Evolutionary conservation across 2,329 filamentous ascomycete species (phyloP).

Genomic region (Endocalyx cinctus): DNA sequence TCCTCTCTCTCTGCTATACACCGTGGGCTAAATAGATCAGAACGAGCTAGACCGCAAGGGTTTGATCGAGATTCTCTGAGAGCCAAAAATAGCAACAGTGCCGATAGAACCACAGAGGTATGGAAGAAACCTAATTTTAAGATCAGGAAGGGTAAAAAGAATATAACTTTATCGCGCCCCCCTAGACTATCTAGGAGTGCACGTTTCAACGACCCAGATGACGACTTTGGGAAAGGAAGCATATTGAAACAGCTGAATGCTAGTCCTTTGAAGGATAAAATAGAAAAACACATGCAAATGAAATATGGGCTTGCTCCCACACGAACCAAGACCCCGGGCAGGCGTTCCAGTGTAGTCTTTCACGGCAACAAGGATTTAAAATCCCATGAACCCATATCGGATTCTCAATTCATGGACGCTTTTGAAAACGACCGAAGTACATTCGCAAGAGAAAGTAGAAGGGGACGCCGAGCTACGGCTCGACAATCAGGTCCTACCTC

Average conservation of each 20-base stretch:
- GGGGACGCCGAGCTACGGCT: too few relatives aligned
- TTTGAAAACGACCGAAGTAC: too few relatives aligned
- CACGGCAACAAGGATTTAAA: too few relatives aligned
- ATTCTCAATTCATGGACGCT: too few relatives aligned
- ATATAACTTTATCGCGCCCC: constrained; percentile 40
- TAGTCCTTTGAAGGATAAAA: constrained; percentile 33
- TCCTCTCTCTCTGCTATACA: constrained; percentile 67
- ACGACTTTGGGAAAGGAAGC: constrained; percentile 49
- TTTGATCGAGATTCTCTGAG: constrained; percentile 23
- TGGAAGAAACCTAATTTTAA: constrained; percentile 25
- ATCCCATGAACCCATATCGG: too few relatives aligned
- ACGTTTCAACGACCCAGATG: constrained; percentile 48
- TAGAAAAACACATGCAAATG: too few relatives aligned
- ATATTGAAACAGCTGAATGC: constrained; percentile 51
- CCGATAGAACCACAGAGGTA: constrained; percentile 6
- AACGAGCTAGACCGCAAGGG: constrained; percentile 29
- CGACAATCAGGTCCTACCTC: too few relatives aligned
- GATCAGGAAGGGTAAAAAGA: constrained; percentile 46
- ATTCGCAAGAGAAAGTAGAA: too few relatives aligned
- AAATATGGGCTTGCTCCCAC: too few relatives aligned
- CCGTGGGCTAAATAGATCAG: constrained; percentile 51
- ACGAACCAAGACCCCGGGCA: too few relatives aligned
- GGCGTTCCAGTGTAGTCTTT: too few relatives aligned
- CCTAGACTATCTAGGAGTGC: constrained; percentile 42
- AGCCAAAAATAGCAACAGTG: constrained; percentile 1